Evolutionary conservation across 1,284 basidiomycete species (phyloP), one percentile per base, ranked within the genome.

Genomic region (Cryptococcus jaspeensis): DNA sequence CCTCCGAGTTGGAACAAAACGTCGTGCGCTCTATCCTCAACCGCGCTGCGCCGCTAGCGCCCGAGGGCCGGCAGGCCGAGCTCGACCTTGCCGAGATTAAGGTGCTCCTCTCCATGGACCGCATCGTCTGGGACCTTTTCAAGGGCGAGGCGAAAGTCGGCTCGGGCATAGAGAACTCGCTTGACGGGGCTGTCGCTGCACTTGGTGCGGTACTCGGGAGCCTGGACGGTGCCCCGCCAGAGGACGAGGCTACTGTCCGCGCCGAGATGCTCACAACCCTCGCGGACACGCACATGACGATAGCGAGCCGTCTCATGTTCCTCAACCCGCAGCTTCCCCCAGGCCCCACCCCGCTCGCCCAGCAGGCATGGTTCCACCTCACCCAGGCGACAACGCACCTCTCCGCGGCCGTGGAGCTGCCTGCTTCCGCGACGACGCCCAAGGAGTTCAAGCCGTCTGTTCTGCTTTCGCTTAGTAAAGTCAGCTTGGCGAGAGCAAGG

Each of bases 1-100:
- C 74, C 5, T 54, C 62, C 8, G 70, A 71, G 40, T 53, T 53
- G 15, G 63, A 69, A 43, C 74, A 76, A 56, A 47, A 55, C 12
- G 59, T 59, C 9, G 68, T 72, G 3, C 66, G 67, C 22, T 41
- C 48, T 16, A 58, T 71, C 25, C 56, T 76, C 32, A 69, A 71
- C 46, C 58, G 61, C 8, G 67, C 70, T 11, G 60, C 63, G 5
- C 12, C 36, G 12, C 41, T 63, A 40, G 61, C 56, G 5, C 64
- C 71, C 5, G 40, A 61, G 0, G 62, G 56, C 3, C 61, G 71
- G 46, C 71, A 75, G 61, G 65, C 72, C 16, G 73, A 76, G 64
- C 44, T 75, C 25, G 72, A 74, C 53, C 56, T 76, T 3, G 60
- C 61, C 25, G 71, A 76, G 55, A 70, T 72, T 56, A 71, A 73